phyloP scores from a whole-genome alignment of 352 stramenopile species.

The Pythium monospermum region DNA sequence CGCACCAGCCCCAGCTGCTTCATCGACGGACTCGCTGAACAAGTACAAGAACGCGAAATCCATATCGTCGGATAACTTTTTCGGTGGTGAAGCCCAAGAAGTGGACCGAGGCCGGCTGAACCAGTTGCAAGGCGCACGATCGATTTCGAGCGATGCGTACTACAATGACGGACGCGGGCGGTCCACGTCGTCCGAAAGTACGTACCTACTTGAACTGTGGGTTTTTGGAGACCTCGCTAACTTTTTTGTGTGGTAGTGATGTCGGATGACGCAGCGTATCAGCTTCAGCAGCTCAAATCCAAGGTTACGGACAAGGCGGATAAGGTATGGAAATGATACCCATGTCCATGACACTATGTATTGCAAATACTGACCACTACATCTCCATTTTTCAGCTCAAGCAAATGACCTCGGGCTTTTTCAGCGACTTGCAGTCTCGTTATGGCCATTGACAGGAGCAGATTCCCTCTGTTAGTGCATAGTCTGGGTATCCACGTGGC shows the following conservation, averaged over 20 bases:
- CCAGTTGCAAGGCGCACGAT: conserved; percentile 74
- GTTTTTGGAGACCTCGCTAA: neutral
- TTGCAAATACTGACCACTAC: no score
- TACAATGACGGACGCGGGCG: conserved; percentile 61
- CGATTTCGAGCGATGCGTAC: conserved; percentile 87
- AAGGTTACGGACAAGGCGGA: conserved; percentile 73
- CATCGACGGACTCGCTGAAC: conserved; percentile 58
- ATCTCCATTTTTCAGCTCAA: no score
- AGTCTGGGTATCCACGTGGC: conserved; percentile 7
- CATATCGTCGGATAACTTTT: conserved; percentile 89
- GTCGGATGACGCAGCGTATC: conserved; percentile 71
- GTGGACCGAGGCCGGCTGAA: conserved; percentile 61
- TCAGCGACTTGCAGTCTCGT: conserved; percentile 77
- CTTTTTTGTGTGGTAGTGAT: conserved; percentile 21
- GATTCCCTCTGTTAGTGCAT: conserved; percentile 14
- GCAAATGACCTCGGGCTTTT: conserved; percentile 88
- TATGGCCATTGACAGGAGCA: conserved; percentile 34
- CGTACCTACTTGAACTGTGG: neutral
- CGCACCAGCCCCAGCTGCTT: neutral
- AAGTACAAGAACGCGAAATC: conserved; percentile 92
- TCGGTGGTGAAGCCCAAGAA: conserved; percentile 54
- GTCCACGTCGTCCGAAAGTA: conserved; percentile 66
- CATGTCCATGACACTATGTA: no score
- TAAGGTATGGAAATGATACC: conserved; percentile 57
- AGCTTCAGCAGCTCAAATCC: conserved; percentile 83